Evolutionary conservation across 805 yeast genomes (phyloP), one percentile per base, ranked within the genome.

Genomic region (Ogataea methanolica): DNA sequence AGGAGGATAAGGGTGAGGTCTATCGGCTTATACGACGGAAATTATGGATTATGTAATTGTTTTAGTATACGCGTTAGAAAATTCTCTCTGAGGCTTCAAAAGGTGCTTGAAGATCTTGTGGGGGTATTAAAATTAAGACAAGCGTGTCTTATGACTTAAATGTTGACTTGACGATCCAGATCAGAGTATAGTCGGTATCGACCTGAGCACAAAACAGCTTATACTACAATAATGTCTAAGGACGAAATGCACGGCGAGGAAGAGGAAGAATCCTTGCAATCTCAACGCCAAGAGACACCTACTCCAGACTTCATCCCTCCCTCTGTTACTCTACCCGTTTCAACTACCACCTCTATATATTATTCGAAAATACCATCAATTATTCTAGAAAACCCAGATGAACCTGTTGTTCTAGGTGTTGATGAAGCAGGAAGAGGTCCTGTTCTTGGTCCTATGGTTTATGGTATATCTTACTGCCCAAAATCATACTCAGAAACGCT

Each of bases 401-500:
- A 65, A 12, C 71, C 75, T 0, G 75, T 83, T 1, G 74, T 83
- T 8, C 66, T 94, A 11, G 99, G 99, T 1, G 96, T 94, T 1
- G 99, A 94, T 65, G 99, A 94, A 63, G 99, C 99, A 0, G 99
- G 99, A 1, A 75, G 99, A 55, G 99, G 99, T 0, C 99, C 99
- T 0, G 97, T 95, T 0, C 59, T 95, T 37, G 99, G 99, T 0
- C 96, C 98, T 0, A 94, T 94, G 99, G 99, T 94, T 2, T 94
- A 94, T 61, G 96, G 96, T 3, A 72, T 89, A 6, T 82, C 94
- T 3, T 94, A 89, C 61, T 83, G 96, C 52, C 66, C 82, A 12
- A 73, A 75, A 42, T 64, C 69, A 0, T 86, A 79, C 47, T 75
- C 72, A 31, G 60, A 67, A 1, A 61, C 74, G 17, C 73, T 85